Base-by-base conservation (phyloP, 177 flowering plant species). In the Tripterygium wilfordii region DNA sequence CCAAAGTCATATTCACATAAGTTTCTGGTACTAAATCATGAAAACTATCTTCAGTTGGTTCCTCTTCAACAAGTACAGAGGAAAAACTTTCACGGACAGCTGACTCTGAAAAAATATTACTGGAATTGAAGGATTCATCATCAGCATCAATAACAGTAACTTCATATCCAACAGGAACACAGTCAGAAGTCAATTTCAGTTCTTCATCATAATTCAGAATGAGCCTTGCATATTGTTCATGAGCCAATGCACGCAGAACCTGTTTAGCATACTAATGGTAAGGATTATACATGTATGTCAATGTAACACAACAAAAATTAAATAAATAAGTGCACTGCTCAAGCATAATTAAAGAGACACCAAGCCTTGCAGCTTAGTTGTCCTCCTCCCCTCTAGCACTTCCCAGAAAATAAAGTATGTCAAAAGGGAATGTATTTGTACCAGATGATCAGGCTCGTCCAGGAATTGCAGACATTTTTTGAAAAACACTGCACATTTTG, bases 171-270 rank as follows among this genome's bases (percentile, higher is more conserved):
- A 67, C 42, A 22, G 74, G 77, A 56, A 67, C 51, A 45, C 58
- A 65, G 53, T 80, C 90, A 62, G 69, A 62, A 43, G 79, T 62
- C 19, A 83, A 61, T 56, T 83, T 86, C 32, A 79, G 42, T 21
- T 83, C 90, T 48, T 78, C 84, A 23, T 82, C 75, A 56, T 69
- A 66, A 48, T 59, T 78, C 56, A 92, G 68, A 48, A 92, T 79
- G 20, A 92, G 83, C 74, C 98, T 79, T 16, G 98, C 96, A 72
- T 79, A 88, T 67, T 92, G 96, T 59, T 92, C 98, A 62, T 92
- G 98, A 45, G 96, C 96, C 67, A 64, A 66, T 58, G 98, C 98
- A 38, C 96, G 94, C 14, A 84, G 79, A 49, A 84, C 96, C 98
- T 92, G 66, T 47, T 54, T 35, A 58, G 37, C 49, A 66, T 8